A percentile compares a stretch with the other conserved stretches of the same genome.
Evolutionary conservation across 2,329 filamentous ascomycete genomes (phyloP).

Genomic region (Verticillium nonalfalfae): DNA sequence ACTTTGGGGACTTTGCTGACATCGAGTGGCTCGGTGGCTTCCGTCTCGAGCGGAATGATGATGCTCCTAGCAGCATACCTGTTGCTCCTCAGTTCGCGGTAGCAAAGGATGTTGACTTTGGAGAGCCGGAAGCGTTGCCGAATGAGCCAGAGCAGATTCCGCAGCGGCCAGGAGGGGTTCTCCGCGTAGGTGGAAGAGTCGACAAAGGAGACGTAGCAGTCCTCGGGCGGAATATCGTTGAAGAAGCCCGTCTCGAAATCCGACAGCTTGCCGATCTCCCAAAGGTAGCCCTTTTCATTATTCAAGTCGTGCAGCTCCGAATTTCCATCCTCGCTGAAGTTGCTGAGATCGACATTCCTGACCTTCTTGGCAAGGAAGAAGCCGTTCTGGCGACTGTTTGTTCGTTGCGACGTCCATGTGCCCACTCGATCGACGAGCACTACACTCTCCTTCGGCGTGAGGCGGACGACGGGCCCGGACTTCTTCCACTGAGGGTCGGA

Average conservation of each 20-base stretch:
- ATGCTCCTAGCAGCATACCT: conserved; percentile 78
- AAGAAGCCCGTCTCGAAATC: conserved; percentile 88
- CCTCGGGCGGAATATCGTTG: conserved; percentile 58
- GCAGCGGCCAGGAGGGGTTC: conserved; percentile 86
- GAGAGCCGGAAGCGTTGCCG: conserved; percentile 73
- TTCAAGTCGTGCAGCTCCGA: conserved; percentile 11
- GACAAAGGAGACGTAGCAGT: conserved; percentile 79
- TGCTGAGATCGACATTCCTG: conserved; percentile 20
- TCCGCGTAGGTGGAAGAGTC: conserved; percentile 88
- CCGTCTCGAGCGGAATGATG: conserved; percentile 62
- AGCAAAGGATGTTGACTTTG: conserved; percentile 80
- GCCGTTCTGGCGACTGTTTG: conserved; percentile 79
- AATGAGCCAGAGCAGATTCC: conserved; percentile 82
- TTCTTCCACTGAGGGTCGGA: conserved; percentile 80
- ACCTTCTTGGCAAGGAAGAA: conserved; percentile 92
- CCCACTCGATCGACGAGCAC: conserved; percentile 76
- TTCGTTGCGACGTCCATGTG: conserved; percentile 74
- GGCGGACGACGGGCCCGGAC: conserved; percentile 41
- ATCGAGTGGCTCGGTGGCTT: conserved; percentile 34
- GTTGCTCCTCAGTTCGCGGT: conserved; percentile 72
- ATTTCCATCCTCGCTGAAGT: conserved; percentile 9
- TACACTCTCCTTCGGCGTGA: conserved; percentile 66
- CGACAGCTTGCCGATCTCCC: conserved; percentile 71
- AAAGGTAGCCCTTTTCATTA: conserved; percentile 47
- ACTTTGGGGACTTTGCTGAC: conserved; percentile 69